Evolutionary conservation across 768 basidiomycete genomes (phyloP).

Genomic region (Boletus insuetus): DNA sequence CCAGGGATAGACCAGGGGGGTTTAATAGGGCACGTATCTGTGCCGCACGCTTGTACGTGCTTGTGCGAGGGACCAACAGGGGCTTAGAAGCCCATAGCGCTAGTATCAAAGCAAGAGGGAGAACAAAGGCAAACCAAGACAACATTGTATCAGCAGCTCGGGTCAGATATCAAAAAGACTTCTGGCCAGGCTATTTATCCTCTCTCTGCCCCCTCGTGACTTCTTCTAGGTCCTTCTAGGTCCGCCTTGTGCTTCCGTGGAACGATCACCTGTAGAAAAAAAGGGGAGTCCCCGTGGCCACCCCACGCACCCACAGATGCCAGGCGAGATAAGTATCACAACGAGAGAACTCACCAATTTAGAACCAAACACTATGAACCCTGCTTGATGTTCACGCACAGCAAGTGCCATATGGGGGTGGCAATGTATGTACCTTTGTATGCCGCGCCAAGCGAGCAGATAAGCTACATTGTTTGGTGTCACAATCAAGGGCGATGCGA

Average conservation of each 20-base stretch:
- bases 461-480: background rate
- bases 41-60: conserved; percentile 3
- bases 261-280: background rate
- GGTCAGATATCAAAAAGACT: background rate
- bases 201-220: background rate
- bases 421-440: background rate
- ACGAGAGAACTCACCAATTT: background rate
- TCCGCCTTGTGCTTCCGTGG: background rate
- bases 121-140: background rate
- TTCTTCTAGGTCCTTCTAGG: background rate
- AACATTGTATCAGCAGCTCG: conserved; percentile 4
- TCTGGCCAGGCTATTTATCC: conserved; percentile 10
- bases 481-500: background rate
- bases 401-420: conserved; percentile 7
- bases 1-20: conserved; percentile 12
- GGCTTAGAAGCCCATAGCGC: background rate
- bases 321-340: background rate
- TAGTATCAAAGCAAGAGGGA: background rate
- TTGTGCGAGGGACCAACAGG: background rate
- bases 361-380: background rate
- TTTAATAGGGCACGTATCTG: conserved; percentile 14
- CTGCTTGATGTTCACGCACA: conserved; percentile 3
- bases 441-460: background rate
- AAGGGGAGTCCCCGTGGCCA: background rate
- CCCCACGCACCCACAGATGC: conserved; percentile 4